Base-by-base conservation (phyloP, 148 eudicot genomes). In the Rhododendron simsii region DNA sequence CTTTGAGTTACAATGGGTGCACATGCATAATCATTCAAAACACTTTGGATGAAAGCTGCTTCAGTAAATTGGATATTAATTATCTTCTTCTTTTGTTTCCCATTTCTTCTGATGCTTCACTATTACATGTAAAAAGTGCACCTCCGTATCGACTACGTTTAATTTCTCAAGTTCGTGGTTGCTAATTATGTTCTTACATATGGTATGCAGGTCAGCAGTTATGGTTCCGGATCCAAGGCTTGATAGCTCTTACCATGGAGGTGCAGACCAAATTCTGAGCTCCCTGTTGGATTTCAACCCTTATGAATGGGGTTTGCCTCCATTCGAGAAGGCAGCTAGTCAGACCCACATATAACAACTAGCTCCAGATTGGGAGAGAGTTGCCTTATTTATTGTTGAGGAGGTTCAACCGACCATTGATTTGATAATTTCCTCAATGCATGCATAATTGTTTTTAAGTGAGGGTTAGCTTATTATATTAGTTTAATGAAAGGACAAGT, bases 201-300 rank as follows among this genome's bases (percentile, higher is more conserved):
- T 73, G 65, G 6, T 65, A 21, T 93, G 91, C 94, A 96, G 99
- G 98, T 94, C 87, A 28, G 98, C 90, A 53, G 95, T 95, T 80
- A 96, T 95, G 99, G 96, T 96, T 82, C 98, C 98, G 50, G 98
- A 96, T 90, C 94, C 96, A 78, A 95, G 95, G 89, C 89, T 96
- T 57, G 98, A 96, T 86, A 90, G 90, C 88, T 92, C 96, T 59
- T 88, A 41, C 85, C 97, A 91, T 73, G 89, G 83, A 51, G 89
- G 61, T 59, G 95, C 98, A 23, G 98, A 95, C 81, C 90, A 94
- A 86, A 94, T 95, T 78, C 85, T 95, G 86, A 92, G 90, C 85
- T 96, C 98, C 51, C 83, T 96, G 55, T 44, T 90, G 93, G 97
- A 96, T 82, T 96, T 95, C 82, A 90, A 92, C 86, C 99, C 99